Evolutionary conservation across 495 filamentous ascomycete species (phyloP).

Genomic region (Cryomyces minteri): DNA sequence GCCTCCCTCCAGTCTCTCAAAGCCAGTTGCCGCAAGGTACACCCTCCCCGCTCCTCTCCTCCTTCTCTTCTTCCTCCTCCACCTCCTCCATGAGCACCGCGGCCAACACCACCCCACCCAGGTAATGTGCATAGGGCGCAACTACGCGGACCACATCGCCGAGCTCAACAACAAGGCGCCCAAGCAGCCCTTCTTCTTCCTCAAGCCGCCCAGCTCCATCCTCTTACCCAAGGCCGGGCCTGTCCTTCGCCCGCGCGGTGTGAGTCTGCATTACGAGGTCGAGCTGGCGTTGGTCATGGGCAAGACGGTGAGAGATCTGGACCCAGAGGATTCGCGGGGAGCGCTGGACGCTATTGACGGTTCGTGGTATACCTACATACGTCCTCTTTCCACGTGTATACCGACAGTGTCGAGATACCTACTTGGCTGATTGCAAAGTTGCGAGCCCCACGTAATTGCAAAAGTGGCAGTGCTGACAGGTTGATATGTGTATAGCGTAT

Average conservation of each 20-base stretch:
- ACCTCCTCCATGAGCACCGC: too few species aligned
- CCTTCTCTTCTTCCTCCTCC: too few species aligned
- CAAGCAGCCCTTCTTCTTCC: constrained; percentile 95
- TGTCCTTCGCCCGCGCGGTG: constrained; percentile 65
- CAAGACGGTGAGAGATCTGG: constrained; percentile 55
- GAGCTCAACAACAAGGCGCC: constrained; percentile 76
- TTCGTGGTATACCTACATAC: neutral
- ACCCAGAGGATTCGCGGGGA: constrained; percentile 39
- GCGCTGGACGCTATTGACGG: constrained; percentile 35
- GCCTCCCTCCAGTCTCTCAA: too few species aligned
- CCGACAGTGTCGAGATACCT: too few species aligned
- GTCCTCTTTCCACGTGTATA: neutral
- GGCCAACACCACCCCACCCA: constrained; percentile 14
- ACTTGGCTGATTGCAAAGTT: too few species aligned
- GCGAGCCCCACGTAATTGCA: too few species aligned
- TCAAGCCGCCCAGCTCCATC: constrained; percentile 77
- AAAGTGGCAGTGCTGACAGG: neutral
- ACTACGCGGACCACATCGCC: constrained; percentile 94
- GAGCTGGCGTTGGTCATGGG: constrained; percentile 82
- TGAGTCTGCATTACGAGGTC: constrained; percentile 84
- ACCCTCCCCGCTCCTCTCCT: too few species aligned
- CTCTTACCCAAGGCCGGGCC: constrained; percentile 60
- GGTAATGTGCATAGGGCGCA: constrained; percentile 92
- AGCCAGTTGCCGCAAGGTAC: too few species aligned
- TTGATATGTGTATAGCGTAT: constrained; percentile 37